Conservation (phyloP, 768 basidiomycete genomes). For the Mrakia frigida region DNA sequence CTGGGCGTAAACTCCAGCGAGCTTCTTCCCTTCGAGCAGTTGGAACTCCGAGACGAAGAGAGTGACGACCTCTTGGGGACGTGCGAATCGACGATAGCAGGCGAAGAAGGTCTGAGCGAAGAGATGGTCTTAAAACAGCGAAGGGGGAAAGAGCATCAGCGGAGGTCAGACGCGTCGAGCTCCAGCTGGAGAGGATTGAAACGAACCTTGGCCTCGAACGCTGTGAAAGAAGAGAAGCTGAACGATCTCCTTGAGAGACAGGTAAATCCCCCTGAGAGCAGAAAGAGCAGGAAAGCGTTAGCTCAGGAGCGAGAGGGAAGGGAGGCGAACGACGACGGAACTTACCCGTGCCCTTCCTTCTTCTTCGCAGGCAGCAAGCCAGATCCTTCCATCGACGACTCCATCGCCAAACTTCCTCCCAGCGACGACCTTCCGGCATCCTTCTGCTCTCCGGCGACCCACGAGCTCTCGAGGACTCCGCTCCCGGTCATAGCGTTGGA, state of each 20-base stretch:
- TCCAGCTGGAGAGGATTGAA: background rate
- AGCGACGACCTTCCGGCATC: background rate
- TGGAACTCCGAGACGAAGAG: constrained; percentile 80
- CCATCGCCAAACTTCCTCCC: background rate
- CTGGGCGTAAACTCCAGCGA: constrained; percentile 82
- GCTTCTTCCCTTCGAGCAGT: constrained; percentile 65
- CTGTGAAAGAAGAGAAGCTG: constrained; percentile 17
- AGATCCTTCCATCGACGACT: background rate
- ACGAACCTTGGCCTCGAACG: constrained; percentile 9
- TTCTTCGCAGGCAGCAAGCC: background rate
- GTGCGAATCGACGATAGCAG: constrained; percentile 76
- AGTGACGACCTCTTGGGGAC: constrained; percentile 69
- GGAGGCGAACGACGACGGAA: background rate
- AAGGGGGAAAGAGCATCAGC: no score
- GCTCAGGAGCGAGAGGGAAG: background rate
- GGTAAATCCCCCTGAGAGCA: background rate
- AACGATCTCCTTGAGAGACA: background rate
- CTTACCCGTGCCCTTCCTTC: background rate
- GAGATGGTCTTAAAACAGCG: background rate
- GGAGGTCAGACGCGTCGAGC: background rate
- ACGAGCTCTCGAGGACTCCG: background rate
- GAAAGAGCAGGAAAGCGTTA: background rate
- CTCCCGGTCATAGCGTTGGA: background rate
- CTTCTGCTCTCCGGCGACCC: background rate
- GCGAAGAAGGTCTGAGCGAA: constrained; percentile 55